These are phyloP conservation scores for Sporothrix brunneoviolacea DNA, from an alignment of 2,329 filamentous ascomycete species.

Conservation along the genomic window DNA sequence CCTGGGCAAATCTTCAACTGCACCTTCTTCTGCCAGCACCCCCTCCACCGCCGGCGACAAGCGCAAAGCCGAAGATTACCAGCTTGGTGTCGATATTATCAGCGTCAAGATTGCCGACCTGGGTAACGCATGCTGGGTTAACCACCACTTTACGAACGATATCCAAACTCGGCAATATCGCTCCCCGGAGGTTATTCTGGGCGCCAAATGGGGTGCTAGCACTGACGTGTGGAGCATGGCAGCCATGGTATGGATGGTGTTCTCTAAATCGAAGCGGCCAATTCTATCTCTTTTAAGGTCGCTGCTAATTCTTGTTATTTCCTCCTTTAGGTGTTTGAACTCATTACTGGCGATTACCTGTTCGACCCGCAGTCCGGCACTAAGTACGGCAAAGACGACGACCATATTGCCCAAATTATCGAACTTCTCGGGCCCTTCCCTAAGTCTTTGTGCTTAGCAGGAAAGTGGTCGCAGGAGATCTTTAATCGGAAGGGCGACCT, in stretches of 20 bases:
- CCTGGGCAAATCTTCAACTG: conserved; percentile 60
- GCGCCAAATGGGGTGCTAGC: conserved; percentile 97
- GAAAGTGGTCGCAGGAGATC: conserved; percentile 97
- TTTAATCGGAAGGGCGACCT: conserved; percentile 97
- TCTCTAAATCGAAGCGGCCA: too few species aligned
- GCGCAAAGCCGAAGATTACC: conserved; percentile 50
- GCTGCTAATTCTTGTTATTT: background rate
- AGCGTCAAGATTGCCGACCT: conserved; percentile 98
- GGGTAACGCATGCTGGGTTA: conserved; percentile 97
- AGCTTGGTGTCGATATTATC: conserved; percentile 62
- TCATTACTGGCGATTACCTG: conserved; percentile 96
- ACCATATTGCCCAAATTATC: conserved; percentile 98
- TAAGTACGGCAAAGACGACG: conserved; percentile 98
- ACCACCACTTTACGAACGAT: conserved; percentile 98
- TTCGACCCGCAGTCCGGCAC: conserved; percentile 98
- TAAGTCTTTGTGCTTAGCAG: conserved; percentile 81
- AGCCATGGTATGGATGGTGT: conserved; percentile 97
- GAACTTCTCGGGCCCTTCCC: conserved; percentile 91
- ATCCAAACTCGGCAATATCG: conserved; percentile 97
- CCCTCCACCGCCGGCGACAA: conserved; percentile 51
- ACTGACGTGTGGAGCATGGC: conserved; percentile 99
- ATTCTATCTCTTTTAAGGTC: too few species aligned
- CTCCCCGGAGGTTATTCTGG: conserved; percentile 93
- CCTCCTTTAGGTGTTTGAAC: conserved; percentile 71
- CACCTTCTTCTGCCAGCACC: conserved; percentile 2